phyloP scores from a whole-genome alignment of 352 stramenopile species.

The Phytophthora gonapodyides region DNA sequence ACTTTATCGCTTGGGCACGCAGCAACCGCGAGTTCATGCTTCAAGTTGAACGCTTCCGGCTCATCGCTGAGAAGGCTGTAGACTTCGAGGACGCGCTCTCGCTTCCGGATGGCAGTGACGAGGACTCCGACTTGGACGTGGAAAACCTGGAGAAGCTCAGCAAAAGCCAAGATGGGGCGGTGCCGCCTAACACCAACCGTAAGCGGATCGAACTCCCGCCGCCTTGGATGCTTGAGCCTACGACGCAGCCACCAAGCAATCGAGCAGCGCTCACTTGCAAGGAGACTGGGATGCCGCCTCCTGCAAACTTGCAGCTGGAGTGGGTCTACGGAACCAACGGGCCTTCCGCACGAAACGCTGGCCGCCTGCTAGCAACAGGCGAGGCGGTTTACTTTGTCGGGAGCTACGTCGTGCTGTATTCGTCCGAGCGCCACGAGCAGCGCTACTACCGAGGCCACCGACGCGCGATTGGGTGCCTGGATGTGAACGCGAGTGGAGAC shows the following conservation, averaged over 20 bases:
- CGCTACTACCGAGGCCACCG: conserved; percentile 75
- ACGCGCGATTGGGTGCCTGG: conserved; percentile 62
- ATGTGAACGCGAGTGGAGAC: conserved; percentile 57
- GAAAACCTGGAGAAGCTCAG: conserved; percentile 31
- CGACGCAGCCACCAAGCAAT: conserved; percentile 1
- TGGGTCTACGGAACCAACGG: conserved; percentile 79
- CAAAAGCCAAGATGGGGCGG: conserved; percentile 1
- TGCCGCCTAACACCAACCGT: not conserved
- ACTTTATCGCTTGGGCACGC: conserved; percentile 84
- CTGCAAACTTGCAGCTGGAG: conserved; percentile 70
- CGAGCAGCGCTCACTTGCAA: conserved; percentile 3
- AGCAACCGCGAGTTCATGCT: conserved; percentile 88
- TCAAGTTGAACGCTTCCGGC: conserved; percentile 77
- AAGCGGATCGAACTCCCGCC: conserved; percentile 30
- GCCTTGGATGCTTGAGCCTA: conserved; percentile 62
- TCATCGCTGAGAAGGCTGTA: conserved; percentile 71
- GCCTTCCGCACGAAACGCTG: conserved; percentile 48
- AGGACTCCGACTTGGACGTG: conserved; percentile 74
- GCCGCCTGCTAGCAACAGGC: conserved; percentile 52
- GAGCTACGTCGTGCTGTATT: conserved; percentile 80
- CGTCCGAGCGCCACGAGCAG: conserved; percentile 55
- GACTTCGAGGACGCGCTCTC: conserved; percentile 67
- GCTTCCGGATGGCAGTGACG: conserved; percentile 68
- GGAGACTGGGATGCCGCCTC: conserved; percentile 42
- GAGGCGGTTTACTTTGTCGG: conserved; percentile 78